phyloP scores from a whole-genome alignment of 1,139 yeast genomes.

The Protomyces gravidus region DNA sequence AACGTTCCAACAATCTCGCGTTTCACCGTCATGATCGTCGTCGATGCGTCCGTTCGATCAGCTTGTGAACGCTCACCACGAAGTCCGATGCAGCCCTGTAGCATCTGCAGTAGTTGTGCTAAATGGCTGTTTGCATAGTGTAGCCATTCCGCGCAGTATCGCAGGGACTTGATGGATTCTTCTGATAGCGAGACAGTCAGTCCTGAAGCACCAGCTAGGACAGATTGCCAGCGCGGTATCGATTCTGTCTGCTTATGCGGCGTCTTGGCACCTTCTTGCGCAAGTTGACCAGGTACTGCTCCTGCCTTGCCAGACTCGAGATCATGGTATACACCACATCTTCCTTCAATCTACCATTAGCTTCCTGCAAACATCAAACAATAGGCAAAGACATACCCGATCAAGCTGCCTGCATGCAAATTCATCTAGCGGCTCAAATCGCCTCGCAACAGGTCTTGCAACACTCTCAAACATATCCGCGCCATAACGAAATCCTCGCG shows the following conservation, averaged over 20 bases:
- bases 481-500: conserved; percentile 59
- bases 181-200: conserved; percentile 48
- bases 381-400: conserved; percentile 32
- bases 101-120: conserved; percentile 56
- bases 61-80: conserved; percentile 38
- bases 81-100: conserved; percentile 40
- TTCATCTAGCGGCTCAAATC: conserved; percentile 36
- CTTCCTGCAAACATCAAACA: conserved; percentile 34
- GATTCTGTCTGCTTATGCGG: conserved; percentile 4
- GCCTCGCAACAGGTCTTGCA: conserved; percentile 55
- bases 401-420: conserved; percentile 38
- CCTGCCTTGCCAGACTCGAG: conserved; percentile 8
- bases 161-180: conserved; percentile 66
- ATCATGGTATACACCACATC: neutral
- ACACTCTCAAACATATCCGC: conserved; percentile 65
- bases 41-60: conserved; percentile 33
- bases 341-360: conserved; percentile 10
- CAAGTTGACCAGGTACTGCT: no score
- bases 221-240: conserved; percentile 40
- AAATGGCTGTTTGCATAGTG: conserved; percentile 69
- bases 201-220: conserved; percentile 46
- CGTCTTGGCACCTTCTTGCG: neutral
- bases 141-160: conserved; percentile 67
- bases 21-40: conserved; percentile 46
- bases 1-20: conserved; percentile 84